Conservation (phyloP, 2,329 filamentous ascomycete genomes). For the Cucurbitaria berberidis region DNA sequence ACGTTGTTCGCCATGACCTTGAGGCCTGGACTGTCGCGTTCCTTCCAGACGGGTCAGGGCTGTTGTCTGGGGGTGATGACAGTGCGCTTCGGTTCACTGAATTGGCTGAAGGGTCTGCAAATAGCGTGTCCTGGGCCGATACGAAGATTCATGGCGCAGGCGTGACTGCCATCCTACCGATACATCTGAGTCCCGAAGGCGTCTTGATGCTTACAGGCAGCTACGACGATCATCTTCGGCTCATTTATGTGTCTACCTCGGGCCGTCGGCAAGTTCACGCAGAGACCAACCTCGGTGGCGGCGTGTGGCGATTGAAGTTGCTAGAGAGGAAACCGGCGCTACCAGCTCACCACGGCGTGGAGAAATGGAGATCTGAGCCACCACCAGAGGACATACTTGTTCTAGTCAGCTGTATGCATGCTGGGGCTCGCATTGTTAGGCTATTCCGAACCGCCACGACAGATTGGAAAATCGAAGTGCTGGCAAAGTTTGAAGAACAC, state of each 20-base stretch:
- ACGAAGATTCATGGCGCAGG: constrained; percentile 75
- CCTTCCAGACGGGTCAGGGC: constrained; percentile 48
- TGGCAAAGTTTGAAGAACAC: constrained; percentile 81
- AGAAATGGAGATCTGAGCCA: constrained; percentile 22
- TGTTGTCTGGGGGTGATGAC: constrained; percentile 80
- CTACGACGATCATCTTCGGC: constrained; percentile 83
- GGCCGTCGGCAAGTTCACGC: constrained; percentile 62
- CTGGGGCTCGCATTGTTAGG: constrained; percentile 72
- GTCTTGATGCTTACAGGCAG: constrained; percentile 80
- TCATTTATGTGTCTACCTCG: constrained; percentile 58
- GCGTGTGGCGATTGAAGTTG: constrained; percentile 85
- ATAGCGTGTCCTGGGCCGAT: constrained; percentile 52
- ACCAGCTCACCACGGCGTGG: constrained; percentile 15
- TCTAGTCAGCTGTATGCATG: constrained; percentile 93
- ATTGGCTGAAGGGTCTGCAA: constrained; percentile 18
- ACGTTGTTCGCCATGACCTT: constrained; percentile 55
- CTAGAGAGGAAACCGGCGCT: constrained; percentile 46
- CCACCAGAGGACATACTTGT: constrained; percentile 25
- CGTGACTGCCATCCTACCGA: constrained; percentile 82
- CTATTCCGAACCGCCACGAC: constrained; percentile 43
- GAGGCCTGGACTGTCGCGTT: constrained; percentile 80
- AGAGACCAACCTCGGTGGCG: constrained; percentile 72
- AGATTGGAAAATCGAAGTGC: constrained; percentile 66
- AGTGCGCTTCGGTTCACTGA: constrained; percentile 60
- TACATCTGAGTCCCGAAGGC: constrained; percentile 55